Percentiles rank a stretch among this genome's conserved stretches.
phyloP scores from a whole-genome alignment of 345 rosid species.

The Citrus hindsii region DNA sequence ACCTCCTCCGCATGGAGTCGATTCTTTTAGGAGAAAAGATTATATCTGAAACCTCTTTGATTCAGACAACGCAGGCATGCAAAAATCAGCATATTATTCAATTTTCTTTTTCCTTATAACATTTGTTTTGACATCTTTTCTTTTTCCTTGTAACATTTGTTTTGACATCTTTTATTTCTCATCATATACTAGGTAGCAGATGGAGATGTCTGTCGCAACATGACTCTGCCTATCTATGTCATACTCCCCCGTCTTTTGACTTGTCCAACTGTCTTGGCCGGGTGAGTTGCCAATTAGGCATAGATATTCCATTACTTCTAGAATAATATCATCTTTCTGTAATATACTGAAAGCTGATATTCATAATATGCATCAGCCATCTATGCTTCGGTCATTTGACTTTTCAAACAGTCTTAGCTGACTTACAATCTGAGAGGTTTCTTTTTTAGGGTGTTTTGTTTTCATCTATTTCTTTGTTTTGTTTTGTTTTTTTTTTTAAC shows the following conservation, averaged over 20 bases:
- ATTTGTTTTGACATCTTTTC: slow-evolving; percentile 2
- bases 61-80: slow-evolving; percentile 83
- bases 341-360: not conserved
- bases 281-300: slow-evolving; percentile 43
- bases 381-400: not conserved
- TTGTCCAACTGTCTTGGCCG: slow-evolving; percentile 84
- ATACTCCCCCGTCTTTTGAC: slow-evolving; percentile 83
- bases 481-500: not conserved
- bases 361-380: not conserved
- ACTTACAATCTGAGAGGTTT: not conserved
- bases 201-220: slow-evolving; percentile 74
- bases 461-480: not conserved
- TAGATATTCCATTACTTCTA: not conserved
- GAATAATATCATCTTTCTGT: not conserved
- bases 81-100: not conserved
- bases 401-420: not conserved
- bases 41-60: slow-evolving; percentile 79
- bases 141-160: not conserved
- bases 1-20: slow-evolving; percentile 70
- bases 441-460: not conserved
- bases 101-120: not conserved
- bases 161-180: slow-evolving; percentile 3
- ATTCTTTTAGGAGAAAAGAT: slow-evolving; percentile 76
- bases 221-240: slow-evolving; percentile 70
- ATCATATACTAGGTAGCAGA: slow-evolving; percentile 65